Evolutionary conservation across 1,139 yeast species (phyloP).

Genomic region (Debaryomycetaceae sp.): DNA sequence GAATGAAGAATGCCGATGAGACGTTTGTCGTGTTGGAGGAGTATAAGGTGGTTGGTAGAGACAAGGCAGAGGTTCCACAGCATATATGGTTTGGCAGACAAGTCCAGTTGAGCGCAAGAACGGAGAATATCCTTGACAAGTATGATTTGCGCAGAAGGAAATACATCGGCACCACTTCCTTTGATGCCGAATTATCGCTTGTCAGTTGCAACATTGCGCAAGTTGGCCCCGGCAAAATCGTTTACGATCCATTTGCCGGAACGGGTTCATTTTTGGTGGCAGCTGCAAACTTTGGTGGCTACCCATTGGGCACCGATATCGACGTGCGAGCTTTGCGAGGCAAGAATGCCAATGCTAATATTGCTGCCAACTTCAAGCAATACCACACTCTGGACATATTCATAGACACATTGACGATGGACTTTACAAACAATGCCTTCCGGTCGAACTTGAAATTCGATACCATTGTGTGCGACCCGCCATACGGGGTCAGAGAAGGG

Average conservation of each 20-base stretch:
- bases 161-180: slow-evolving; percentile 93
- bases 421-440: slow-evolving; percentile 86
- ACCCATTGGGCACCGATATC: slow-evolving; percentile 84
- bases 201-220: slow-evolving; percentile 86
- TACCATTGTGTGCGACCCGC: slow-evolving; percentile 92
- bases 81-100: slow-evolving; percentile 73
- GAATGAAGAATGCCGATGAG: slow-evolving; percentile 75
- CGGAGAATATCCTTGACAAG: slow-evolving; percentile 58
- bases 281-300: slow-evolving; percentile 80
- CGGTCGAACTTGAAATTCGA: slow-evolving; percentile 62
- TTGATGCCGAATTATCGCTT: slow-evolving; percentile 83
- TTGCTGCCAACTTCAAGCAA: slow-evolving; percentile 67
- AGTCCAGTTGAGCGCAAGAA: slow-evolving; percentile 62
- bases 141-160: slow-evolving; percentile 80
- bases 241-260: slow-evolving; percentile 95
- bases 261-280: slow-evolving; percentile 94
- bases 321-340: slow-evolving; percentile 85
- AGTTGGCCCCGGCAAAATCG: slow-evolving; percentile 57
- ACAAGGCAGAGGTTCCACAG: slow-evolving; percentile 51
- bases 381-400: slow-evolving; percentile 57
- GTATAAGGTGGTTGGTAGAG: slow-evolving; percentile 49
- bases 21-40: slow-evolving; percentile 72
- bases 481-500: slow-evolving; percentile 96
- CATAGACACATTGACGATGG: slow-evolving; percentile 84
- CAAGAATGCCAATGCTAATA: slow-evolving; percentile 47